Base-by-base conservation (phyloP, 225 moss, liverwort and hornwort genomes). In the Physcomitrellopsis africana region DNA sequence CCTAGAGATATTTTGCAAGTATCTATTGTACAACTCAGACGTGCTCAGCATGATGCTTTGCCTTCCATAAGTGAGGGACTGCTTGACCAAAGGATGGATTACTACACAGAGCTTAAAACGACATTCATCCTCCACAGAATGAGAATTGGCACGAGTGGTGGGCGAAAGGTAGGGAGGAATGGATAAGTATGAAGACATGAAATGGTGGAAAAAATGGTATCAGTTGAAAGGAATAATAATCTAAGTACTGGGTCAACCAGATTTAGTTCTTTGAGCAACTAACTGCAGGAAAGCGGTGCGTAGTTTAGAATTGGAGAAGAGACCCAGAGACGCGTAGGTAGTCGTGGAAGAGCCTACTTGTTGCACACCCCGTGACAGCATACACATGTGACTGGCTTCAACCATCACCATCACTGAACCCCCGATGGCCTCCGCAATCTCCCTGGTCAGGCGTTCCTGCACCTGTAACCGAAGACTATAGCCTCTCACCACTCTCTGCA, bases 371-470 rank as follows among this genome's bases (percentile, higher is more conserved):
- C 95, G 87, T 7, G 94, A 93, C 68, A 99, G 84, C 89, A 99
- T 95, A 69, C 94, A 95, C 95, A 99, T 92, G 73, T 99, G 97
- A 65, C 87, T 92, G 19, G 97, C 97, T 71, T 95, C 94, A 67
- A 92, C 97, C 8, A 95, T 92, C 77, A 95, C 95, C 90, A 93
- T 92, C 9, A 95, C 92, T 8, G 89, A 82, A 9, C 89, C 81
- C 46, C 82, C 93, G 9, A 93, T 80, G 1, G 83, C 82, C 81
- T 95, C 97, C 8, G 92, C 92, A 46, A 99, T 93, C 75, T 99
- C 89, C 65, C 97, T 68, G 9, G 97, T 99, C 73, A 99, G 67
- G 56, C 97, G 89, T 78, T 99, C 97, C 72, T 99, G 97, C 70
- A 91, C 95, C 85, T 99, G 97, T 74, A 95, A 83, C 43, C 95